A percentile compares a stretch with the other conserved stretches of the same genome.
Evolutionary conservation across 805 yeast genomes (phyloP).

Genomic region (Barnettozyma wickerhamii): DNA sequence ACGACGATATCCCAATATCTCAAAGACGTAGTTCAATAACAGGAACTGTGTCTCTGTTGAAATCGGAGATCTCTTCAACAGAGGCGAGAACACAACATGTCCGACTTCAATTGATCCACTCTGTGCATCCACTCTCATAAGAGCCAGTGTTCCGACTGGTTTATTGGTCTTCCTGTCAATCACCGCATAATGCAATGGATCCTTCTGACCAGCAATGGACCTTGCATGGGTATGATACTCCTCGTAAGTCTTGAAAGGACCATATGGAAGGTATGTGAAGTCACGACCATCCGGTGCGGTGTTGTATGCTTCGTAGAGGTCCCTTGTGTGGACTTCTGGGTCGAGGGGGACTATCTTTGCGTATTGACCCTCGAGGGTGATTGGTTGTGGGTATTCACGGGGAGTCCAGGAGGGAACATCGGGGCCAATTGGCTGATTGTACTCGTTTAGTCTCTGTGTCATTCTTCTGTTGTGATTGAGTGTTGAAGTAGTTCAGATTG

Average conservation of each 20-base stretch:
- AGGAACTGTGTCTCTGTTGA: slow-evolving; percentile 7
- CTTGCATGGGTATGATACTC: neutral
- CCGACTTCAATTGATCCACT: slow-evolving; percentile 7
- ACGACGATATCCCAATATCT: slow-evolving; percentile 3
- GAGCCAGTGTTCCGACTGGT: slow-evolving; percentile 3
- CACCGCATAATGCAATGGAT: slow-evolving; percentile 1
- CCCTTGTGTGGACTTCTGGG: neutral
- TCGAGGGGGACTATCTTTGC: neutral
- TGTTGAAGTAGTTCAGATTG: too few relatives aligned
- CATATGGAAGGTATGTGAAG: slow-evolving; percentile 5
- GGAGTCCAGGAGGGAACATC: too few relatives aligned
- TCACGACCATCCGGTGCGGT: neutral
- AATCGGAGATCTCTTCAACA: neutral
- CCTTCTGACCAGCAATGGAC: neutral
- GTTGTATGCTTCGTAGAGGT: slow-evolving; percentile 1
- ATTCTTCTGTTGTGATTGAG: too few relatives aligned
- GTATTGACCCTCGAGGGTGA: neutral
- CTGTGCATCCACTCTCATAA: slow-evolving; percentile 1
- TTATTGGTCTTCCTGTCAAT: neutral
- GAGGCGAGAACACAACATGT: neutral
- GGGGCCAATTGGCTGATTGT: too few relatives aligned
- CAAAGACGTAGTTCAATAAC: slow-evolving; percentile 4
- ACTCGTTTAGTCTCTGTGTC: too few relatives aligned
- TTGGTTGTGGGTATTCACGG: neutral
- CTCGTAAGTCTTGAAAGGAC: neutral